Conservation (phyloP, 768 basidiomycete genomes). For the Russula abietina region DNA sequence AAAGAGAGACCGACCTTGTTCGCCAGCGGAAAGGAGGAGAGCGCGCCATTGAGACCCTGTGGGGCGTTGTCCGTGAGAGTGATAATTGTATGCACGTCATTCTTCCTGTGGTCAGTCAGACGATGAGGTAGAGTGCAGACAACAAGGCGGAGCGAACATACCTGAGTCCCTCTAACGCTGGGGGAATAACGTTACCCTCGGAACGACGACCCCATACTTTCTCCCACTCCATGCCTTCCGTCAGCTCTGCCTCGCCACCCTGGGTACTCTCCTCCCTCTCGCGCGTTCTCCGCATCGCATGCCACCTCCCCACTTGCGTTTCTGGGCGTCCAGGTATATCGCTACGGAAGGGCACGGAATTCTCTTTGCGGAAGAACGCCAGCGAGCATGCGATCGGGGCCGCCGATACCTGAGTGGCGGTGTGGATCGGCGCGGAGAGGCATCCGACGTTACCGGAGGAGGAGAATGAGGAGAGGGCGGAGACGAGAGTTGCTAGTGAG, state of each 20-base stretch:
- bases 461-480: slow-evolving; percentile 26
- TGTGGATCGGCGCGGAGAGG: slow-evolving; percentile 45
- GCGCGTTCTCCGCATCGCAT: no score
- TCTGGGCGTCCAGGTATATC: no score
- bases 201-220: slow-evolving; percentile 41
- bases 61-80: no score
- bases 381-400: no score
- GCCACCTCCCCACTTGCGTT: no score
- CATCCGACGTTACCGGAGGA: slow-evolving; percentile 48
- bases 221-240: slow-evolving; percentile 42
- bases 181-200: slow-evolving; percentile 32
- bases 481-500: slow-evolving; percentile 33
- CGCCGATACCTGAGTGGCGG: slow-evolving; percentile 11
- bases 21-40: no score
- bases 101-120: slow-evolving; percentile 19
- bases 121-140: neutral
- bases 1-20: slow-evolving; percentile 41
- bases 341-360: no score
- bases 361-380: no score
- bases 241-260: neutral
- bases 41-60: no score
- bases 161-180: slow-evolving; percentile 36
- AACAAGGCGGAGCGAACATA: slow-evolving; percentile 26
- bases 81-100: no score
- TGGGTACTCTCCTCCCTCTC: no score